A percentile compares a stretch with the other conserved stretches of the same genome.
Conservation (phyloP, 371 early-diverging fungal genomes). For the Apophysomyces elegans region DNA sequence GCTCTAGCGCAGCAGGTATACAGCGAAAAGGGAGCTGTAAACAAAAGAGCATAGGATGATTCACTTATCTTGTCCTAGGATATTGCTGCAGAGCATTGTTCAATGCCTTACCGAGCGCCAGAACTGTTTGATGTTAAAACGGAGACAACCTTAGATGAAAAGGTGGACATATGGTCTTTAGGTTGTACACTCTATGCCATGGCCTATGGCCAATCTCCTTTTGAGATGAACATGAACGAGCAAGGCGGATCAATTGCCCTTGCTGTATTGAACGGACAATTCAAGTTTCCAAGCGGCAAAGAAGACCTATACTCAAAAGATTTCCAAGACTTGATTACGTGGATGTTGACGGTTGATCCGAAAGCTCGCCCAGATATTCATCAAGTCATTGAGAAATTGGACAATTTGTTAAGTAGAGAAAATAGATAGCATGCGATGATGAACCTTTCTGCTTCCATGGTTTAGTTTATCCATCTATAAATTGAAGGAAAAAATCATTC, state of each 20-base stretch:
- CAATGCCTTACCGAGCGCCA: conserved; percentile 82
- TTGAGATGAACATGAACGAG: conserved; percentile 69
- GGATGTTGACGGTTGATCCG: conserved; percentile 72
- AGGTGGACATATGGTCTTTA: conserved; percentile 83
- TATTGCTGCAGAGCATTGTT: conserved; percentile 73
- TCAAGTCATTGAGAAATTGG: conserved; percentile 23
- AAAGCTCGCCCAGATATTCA: conserved; percentile 68
- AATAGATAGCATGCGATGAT: conserved; percentile 7
- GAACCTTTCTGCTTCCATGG: not conserved
- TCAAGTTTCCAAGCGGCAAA: conserved; percentile 53
- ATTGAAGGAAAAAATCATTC: not conserved
- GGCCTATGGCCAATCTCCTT: conserved; percentile 77
- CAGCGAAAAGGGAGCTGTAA: not conserved
- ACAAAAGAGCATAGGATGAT: not conserved
- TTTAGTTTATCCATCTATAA: not conserved
- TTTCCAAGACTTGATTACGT: conserved; percentile 64
- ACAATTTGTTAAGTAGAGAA: not conserved
- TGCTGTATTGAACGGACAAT: conserved; percentile 74
- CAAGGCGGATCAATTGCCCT: conserved; percentile 77
- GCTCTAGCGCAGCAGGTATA: conserved; percentile 68
- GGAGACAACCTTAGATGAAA: conserved; percentile 62
- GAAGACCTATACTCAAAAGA: conserved; percentile 56
- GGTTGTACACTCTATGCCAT: conserved; percentile 79
- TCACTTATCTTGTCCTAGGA: conserved; percentile 42
- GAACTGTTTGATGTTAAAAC: conserved; percentile 83